Conservation (phyloP, 176 grass and related monocot genomes). For the Oryza longistaminata region DNA sequence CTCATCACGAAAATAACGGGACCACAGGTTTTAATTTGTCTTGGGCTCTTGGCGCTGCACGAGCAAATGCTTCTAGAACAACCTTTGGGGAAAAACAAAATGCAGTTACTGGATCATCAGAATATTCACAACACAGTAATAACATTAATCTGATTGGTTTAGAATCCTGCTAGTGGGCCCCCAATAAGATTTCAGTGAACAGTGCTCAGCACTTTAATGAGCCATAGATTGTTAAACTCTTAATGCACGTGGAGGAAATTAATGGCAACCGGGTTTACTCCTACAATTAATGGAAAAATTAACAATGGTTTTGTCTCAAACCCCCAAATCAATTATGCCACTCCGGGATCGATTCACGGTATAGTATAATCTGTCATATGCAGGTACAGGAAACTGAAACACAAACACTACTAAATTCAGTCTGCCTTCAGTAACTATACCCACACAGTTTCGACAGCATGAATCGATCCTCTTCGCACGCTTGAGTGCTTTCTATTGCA, state of each 20-base stretch:
- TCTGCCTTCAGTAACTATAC: neutral
- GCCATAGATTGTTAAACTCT: neutral
- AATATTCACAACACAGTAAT: neutral
- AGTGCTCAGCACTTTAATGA: conserved; percentile 2
- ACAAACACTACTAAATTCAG: neutral
- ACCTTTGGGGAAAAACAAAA: neutral
- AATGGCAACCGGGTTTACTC: conserved; percentile 3
- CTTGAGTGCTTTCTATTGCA: neutral
- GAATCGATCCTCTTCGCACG: neutral
- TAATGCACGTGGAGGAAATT: neutral
- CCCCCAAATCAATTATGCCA: neutral
- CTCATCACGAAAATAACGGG: too few species aligned
- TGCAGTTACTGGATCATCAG: neutral
- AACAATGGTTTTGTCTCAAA: neutral
- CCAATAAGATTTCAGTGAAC: neutral
- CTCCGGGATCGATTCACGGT: neutral
- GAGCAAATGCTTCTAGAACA: neutral
- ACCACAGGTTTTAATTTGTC: neutral
- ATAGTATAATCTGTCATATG: neutral
- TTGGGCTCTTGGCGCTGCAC: neutral
- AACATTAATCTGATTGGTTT: neutral
- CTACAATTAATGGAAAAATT: neutral
- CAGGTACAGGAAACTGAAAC: neutral
- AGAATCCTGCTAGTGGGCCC: neutral
- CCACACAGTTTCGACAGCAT: neutral